Base-by-base conservation (phyloP, 495 filamentous ascomycete genomes). In the Penicillium salamii region DNA sequence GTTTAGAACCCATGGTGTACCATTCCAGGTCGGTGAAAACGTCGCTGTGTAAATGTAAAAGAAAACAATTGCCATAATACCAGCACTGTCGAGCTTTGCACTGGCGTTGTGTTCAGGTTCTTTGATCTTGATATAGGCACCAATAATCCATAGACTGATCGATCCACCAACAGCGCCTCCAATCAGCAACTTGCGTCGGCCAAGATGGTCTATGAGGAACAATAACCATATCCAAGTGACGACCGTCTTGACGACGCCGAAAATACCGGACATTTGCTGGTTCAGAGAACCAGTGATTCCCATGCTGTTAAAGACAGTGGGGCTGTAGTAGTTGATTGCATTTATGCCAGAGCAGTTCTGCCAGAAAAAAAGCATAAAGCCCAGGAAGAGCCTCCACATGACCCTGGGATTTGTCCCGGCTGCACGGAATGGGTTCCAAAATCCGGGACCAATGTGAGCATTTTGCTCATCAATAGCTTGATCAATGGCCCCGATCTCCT, bases 1-100 rank as follows among this genome's bases (percentile, higher is more conserved):
- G 68, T 84, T 84, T 50, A 83, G 66, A 31, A 85, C 81, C 82
- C 82, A 86, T 0, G 82, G 82, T 3, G 81, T 84, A 13, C 84
- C 85, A 61, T 90, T 89, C 85, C 86, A 90, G 3, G 82, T 81
- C 0, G 86, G 81, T 4, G 86, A 86, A 59, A 89, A 90, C 66
- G 86, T 88, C 6, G 81, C 80, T 3, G 86, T 89, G 83, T 85
- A 89, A 12, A 90, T 76, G 58, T 89, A 90, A 69, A 89, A 88
- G 76, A 89, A 87, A 72, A 87, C 86, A 35, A 89, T 80, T 28
- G 86, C 86, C 0, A 80, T 79, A 43, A 86, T 84, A 35, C 84
- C 85, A 35, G 77, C 83, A 6, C 77, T 63, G 6, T 69, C 67
- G 43, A 87, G 65, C 3, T 60, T 42, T 5, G 47, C 50, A 14